Evolutionary conservation across 1,139 yeast species (phyloP).

Genomic region (Zygoascus sp.): DNA sequence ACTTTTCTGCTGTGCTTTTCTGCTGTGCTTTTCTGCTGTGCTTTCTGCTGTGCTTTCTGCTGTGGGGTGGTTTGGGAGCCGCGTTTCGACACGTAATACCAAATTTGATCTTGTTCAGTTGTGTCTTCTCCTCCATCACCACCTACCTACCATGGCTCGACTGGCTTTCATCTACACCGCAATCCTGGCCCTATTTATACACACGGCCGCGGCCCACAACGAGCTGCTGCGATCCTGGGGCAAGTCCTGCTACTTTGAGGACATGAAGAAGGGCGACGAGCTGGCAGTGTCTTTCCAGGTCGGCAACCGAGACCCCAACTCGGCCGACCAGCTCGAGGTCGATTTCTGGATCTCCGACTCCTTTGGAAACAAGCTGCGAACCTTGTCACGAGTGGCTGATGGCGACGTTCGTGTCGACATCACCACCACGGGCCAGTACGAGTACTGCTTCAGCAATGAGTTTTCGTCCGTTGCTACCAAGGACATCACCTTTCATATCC

Average conservation of each 20-base stretch:
- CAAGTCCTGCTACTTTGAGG: slow-evolving; percentile 84
- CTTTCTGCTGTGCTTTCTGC: too few species aligned
- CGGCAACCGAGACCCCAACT: slow-evolving; percentile 80
- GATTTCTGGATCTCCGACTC: slow-evolving; percentile 70
- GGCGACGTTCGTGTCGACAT: slow-evolving; percentile 76
- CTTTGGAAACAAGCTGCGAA: slow-evolving; percentile 49
- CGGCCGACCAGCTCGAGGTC: slow-evolving; percentile 69
- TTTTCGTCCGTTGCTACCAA: slow-evolving; percentile 65
- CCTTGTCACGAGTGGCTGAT: slow-evolving; percentile 59
- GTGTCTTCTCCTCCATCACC: background rate
- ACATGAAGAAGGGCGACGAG: slow-evolving; percentile 76
- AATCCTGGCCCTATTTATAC: slow-evolving; percentile 15
- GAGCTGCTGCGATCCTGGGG: slow-evolving; percentile 82
- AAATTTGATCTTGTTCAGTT: background rate
- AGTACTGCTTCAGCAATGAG: slow-evolving; percentile 91
- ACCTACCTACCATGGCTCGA: background rate
- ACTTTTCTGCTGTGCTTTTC: too few species aligned
- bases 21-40: too few species aligned
- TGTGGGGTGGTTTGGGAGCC: background rate
- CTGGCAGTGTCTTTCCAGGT: slow-evolving; percentile 88
- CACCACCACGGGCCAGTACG: slow-evolving; percentile 63
- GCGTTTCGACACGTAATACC: slow-evolving; percentile 3
- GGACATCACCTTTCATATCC: slow-evolving; percentile 93
- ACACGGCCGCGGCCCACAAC: slow-evolving; percentile 57
- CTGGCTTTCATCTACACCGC: slow-evolving; percentile 1